Conservation (phyloP, 2,329 filamentous ascomycete species). For the Penicillium sp. region DNA sequence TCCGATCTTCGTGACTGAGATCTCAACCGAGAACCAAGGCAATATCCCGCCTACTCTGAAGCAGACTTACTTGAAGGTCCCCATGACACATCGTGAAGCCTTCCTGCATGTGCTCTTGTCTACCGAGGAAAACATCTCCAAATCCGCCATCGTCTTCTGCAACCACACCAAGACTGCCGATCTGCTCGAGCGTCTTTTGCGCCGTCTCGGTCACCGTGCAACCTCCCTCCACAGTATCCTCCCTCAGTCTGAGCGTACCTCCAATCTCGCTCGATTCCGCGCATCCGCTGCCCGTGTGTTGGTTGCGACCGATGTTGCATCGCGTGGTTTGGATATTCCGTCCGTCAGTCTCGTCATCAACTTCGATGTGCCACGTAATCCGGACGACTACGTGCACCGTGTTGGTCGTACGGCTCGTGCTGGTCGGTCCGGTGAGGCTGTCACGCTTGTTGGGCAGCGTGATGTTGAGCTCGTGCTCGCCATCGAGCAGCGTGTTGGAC, state of each 20-base stretch:
- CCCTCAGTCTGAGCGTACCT: conserved; percentile 76
- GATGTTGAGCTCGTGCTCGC: conserved; percentile 88
- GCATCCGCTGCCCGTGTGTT: conserved; percentile 84
- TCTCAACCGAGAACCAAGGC: conserved; percentile 67
- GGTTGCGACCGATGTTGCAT: conserved; percentile 92
- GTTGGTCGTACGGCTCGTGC: conserved; percentile 94
- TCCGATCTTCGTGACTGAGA: conserved; percentile 84
- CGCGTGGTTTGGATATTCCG: conserved; percentile 91
- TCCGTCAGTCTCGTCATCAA: conserved; percentile 88
- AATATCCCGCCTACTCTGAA: conserved; percentile 74
- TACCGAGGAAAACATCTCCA: conserved; percentile 71
- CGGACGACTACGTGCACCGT: conserved; percentile 95
- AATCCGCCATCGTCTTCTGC: conserved; percentile 87
- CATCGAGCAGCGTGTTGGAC: conserved; percentile 77
- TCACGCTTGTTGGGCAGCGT: conserved; percentile 87
- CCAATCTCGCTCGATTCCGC: conserved; percentile 88
- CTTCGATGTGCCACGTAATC: conserved; percentile 92
- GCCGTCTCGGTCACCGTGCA: conserved; percentile 81
- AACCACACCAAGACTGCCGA: conserved; percentile 88
- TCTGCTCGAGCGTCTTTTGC: conserved; percentile 81
- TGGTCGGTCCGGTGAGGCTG: conserved; percentile 74
- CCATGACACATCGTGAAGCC: conserved; percentile 89
- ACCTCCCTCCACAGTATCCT: conserved; percentile 88
- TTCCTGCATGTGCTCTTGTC: conserved; percentile 87
- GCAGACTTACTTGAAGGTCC: conserved; percentile 83